Evolutionary conservation across 2,329 filamentous ascomycete species (phyloP).

Genomic region (Ophiostoma perfectum): DNA sequence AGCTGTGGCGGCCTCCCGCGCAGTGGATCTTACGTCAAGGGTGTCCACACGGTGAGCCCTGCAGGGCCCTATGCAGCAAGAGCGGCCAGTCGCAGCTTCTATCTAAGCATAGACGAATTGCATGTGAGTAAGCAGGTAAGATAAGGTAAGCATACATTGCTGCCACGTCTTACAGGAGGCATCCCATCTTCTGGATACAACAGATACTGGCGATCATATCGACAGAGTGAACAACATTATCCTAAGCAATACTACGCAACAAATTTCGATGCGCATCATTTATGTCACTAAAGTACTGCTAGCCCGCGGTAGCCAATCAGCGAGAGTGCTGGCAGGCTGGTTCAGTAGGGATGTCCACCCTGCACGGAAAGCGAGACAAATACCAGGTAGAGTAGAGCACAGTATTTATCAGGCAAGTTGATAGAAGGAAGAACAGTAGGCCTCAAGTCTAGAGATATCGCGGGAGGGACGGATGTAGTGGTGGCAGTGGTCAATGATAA

Average conservation of each 20-base stretch:
- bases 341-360: conserved; percentile 3
- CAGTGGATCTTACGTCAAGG: conserved; percentile 12
- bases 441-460: neutral
- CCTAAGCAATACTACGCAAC: neutral
- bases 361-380: neutral
- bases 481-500: neutral
- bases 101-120: neutral
- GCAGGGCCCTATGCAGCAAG: conserved; percentile 3
- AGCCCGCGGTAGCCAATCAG: neutral
- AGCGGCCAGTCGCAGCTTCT: conserved; percentile 2
- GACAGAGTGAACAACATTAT: neutral
- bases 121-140: neutral
- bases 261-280: neutral
- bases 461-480: neutral
- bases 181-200: neutral
- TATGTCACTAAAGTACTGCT: neutral
- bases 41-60: conserved; percentile 2
- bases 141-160: neutral
- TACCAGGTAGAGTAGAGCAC: too few species aligned
- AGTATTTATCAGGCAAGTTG: neutral
- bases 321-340: neutral
- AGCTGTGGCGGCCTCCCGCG: conserved; percentile 8
- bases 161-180: neutral
- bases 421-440: neutral
- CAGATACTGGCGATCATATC: too few species aligned